These are phyloP conservation scores for Tetrahymena borealis DNA, from an alignment of 73 alveolate genomes.

Conservation along the genomic window DNA sequence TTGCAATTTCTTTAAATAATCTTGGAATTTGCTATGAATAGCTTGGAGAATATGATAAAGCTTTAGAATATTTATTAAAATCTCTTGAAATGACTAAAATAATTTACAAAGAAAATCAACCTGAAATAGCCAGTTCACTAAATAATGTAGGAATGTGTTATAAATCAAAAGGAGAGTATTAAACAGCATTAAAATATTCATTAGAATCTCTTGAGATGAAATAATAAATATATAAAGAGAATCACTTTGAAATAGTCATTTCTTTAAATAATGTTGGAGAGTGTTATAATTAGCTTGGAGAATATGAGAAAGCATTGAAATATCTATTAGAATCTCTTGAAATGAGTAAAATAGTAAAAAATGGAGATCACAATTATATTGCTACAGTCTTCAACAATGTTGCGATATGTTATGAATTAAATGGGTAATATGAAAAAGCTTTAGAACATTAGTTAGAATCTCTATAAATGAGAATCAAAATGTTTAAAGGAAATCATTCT, in stretches of 20 bases:
- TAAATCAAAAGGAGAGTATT: neutral
- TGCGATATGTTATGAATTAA: no score
- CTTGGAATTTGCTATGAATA: neutral
- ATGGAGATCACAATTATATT: no score
- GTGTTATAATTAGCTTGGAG: neutral
- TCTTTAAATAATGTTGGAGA: neutral
- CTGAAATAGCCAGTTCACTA: neutral
- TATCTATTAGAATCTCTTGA: neutral
- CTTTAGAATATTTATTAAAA: neutral
- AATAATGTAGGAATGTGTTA: neutral
- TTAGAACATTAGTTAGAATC: no score
- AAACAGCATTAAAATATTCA: neutral
- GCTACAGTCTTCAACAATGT: no score
- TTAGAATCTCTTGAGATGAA: neutral
- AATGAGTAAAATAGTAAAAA: neutral
- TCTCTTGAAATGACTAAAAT: neutral
- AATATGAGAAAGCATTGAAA: neutral
- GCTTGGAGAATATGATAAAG: neutral
- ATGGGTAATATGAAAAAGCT: no score
- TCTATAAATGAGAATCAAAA: no score
- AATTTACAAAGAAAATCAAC: neutral
- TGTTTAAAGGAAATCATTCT: no score
- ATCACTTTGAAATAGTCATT: neutral
- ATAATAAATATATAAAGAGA: neutral
- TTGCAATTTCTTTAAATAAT: neutral